phyloP scores from a whole-genome alignment of 805 yeast genomes.

The Candida succiphila region DNA sequence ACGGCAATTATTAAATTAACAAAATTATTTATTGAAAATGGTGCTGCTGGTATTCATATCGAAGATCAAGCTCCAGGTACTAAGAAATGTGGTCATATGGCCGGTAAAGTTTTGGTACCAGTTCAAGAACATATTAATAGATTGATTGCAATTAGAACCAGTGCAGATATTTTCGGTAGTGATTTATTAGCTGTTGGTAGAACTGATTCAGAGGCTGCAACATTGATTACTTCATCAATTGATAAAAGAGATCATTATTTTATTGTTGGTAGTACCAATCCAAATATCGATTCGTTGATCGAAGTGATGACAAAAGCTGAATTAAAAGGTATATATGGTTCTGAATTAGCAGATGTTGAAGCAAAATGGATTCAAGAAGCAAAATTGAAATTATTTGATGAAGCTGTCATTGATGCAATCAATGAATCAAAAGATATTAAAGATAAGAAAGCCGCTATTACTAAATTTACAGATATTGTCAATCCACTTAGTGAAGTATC shows the following conservation, averaged over 20 bases:
- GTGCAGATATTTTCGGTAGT: slow-evolving; percentile 88
- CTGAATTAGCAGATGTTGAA: slow-evolving; percentile 63
- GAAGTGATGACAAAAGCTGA: slow-evolving; percentile 80
- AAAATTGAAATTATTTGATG: slow-evolving; percentile 78
- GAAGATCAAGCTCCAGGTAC: slow-evolving; percentile 99
- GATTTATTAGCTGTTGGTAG: slow-evolving; percentile 86
- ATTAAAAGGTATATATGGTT: slow-evolving; percentile 60
- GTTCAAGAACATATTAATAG: slow-evolving; percentile 96
- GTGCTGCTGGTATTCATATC: slow-evolving; percentile 98
- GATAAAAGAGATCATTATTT: slow-evolving; percentile 93
- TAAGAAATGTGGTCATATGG: slow-evolving; percentile 99
- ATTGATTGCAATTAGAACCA: slow-evolving; percentile 85
- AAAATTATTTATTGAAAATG: slow-evolving; percentile 92
- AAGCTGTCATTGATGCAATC: slow-evolving; percentile 83
- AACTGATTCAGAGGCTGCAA: slow-evolving; percentile 97
- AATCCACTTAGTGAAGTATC: slow-evolving; percentile 71
- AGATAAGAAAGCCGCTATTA: slow-evolving; percentile 54
- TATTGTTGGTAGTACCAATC: slow-evolving; percentile 85
- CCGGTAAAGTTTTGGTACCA: slow-evolving; percentile 95
- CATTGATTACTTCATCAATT: slow-evolving; percentile 85
- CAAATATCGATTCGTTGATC: slow-evolving; percentile 63
- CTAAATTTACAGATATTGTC: slow-evolving; percentile 56
- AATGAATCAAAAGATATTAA: slow-evolving; percentile 39
- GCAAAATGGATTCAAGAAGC: slow-evolving; percentile 76
- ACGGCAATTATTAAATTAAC: slow-evolving; percentile 94